Conservation (phyloP, 805 yeast genomes). For the Yarrowia divulgata region DNA sequence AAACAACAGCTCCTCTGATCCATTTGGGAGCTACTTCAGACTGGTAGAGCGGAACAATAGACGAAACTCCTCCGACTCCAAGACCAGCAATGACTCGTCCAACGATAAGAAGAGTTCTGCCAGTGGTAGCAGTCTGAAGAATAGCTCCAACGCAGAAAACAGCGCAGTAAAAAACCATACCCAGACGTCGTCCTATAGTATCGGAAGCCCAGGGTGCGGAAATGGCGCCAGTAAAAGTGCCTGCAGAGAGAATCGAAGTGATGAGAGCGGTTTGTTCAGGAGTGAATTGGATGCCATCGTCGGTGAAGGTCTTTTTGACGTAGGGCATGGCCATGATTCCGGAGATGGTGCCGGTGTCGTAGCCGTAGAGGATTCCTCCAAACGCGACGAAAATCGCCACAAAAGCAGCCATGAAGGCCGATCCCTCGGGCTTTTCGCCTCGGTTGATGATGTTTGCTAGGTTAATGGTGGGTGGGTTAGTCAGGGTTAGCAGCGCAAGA, state of each 20-base stretch:
- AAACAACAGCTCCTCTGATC: constrained; percentile 78
- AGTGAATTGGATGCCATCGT: constrained; percentile 54
- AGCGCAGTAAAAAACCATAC: constrained; percentile 66
- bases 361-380: constrained; percentile 91
- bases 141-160: constrained; percentile 75
- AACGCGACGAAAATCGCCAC: constrained; percentile 85
- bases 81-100: constrained; percentile 80
- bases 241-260: constrained; percentile 80
- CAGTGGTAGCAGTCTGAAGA: constrained; percentile 65
- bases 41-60: constrained; percentile 76
- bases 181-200: constrained; percentile 70
- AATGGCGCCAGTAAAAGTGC: constrained; percentile 76
- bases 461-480: constrained; percentile 6
- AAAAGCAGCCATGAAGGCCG: constrained; percentile 68
- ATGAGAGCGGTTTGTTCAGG: constrained; percentile 72
- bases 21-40: constrained; percentile 80
- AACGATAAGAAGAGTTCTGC: constrained; percentile 62
- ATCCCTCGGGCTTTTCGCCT: constrained; percentile 46
- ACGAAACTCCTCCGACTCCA: constrained; percentile 79
- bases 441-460: constrained; percentile 34
- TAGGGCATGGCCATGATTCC: constrained; percentile 78
- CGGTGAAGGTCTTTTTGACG: constrained; percentile 64
- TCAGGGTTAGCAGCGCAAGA: neutral
- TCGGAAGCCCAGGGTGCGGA: constrained; percentile 71
- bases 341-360: constrained; percentile 87